These are phyloP conservation scores for Curvularia sp. DNA, from an alignment of 2,329 filamentous ascomycete species.

Conservation along the genomic window DNA sequence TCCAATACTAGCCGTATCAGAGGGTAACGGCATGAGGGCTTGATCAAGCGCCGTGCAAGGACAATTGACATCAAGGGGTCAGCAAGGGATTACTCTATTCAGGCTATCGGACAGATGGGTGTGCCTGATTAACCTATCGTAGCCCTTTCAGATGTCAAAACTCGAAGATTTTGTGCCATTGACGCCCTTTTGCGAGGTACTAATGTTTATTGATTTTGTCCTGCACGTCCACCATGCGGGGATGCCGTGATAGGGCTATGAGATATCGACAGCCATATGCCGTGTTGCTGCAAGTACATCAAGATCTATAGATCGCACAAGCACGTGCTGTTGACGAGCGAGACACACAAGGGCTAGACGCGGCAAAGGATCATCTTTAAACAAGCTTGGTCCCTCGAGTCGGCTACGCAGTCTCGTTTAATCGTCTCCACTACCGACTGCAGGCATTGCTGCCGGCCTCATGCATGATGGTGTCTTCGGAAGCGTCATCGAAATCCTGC, in stretches of 20 bases:
- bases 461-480: background rate
- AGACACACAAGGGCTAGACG: background rate
- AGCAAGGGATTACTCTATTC: constrained; percentile 9
- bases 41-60: constrained; percentile 7
- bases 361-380: background rate
- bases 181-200: background rate
- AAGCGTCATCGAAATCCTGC: background rate
- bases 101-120: background rate
- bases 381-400: constrained; percentile 6
- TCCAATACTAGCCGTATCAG: background rate
- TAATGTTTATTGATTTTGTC: background rate
- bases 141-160: background rate
- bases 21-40: constrained; percentile 1
- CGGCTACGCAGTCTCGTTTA: background rate
- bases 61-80: constrained; percentile 1
- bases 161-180: background rate
- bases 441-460: background rate
- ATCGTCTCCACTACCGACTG: background rate
- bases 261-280: constrained; percentile 5
- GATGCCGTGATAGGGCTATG: background rate
- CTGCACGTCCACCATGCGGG: background rate
- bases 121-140: background rate
- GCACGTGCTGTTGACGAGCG: background rate
- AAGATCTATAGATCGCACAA: background rate
- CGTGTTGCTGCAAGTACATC: constrained; percentile 4